Conservation (phyloP, 345 rosid genomes). For the Arabis alpina region DNA sequence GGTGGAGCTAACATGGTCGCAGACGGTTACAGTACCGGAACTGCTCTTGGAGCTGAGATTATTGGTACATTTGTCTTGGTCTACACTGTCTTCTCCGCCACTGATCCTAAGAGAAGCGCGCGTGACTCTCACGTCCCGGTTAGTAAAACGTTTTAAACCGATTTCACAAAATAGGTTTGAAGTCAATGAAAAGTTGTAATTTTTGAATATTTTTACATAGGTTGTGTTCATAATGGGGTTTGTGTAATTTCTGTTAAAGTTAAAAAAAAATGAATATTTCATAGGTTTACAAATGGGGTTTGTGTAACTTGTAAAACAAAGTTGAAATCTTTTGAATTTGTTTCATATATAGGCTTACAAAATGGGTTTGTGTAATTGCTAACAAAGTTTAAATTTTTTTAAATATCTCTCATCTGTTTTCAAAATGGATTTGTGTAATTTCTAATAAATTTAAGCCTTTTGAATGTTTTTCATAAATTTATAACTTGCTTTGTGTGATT, state of each 20-base stretch:
- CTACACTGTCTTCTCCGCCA: conserved; percentile 83
- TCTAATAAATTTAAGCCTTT: background rate
- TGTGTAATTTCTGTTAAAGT: no score
- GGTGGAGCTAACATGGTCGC: conserved; percentile 73
- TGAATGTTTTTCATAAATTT: background rate
- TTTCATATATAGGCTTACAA: background rate
- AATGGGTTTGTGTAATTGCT: background rate
- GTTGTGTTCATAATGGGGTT: background rate
- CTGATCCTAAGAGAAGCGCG: conserved; percentile 87
- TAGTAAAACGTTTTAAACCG: conserved; percentile 9
- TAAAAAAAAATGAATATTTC: background rate
- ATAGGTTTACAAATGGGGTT: background rate
- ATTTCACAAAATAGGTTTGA: background rate
- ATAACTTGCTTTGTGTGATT: background rate
- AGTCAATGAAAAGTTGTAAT: no score
- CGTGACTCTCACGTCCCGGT: conserved; percentile 92
- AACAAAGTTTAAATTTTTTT: background rate
- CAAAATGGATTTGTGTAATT: background rate
- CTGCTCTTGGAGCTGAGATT: conserved; percentile 86
- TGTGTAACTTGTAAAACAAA: background rate
- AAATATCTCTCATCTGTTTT: background rate
- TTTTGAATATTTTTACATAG: background rate
- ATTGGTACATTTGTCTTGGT: conserved; percentile 78
- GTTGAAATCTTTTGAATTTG: background rate
- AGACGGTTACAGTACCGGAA: conserved; percentile 62